phyloP scores from a whole-genome alignment of 2,329 filamentous ascomycete genomes.

The Trichocomaceae sp. region DNA sequence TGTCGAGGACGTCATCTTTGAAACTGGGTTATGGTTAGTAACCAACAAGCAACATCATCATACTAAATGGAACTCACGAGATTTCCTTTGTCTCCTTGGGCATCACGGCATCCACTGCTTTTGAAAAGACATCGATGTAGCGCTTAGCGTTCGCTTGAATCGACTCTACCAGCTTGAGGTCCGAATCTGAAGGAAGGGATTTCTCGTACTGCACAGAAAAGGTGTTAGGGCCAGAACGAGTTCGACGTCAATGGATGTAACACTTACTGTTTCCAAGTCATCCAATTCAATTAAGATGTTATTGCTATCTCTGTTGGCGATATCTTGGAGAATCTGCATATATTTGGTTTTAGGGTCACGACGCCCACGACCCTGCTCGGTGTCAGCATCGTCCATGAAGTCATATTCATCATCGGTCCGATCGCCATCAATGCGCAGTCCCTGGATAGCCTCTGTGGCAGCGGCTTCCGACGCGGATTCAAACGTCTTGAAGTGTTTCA shows the following conservation, averaged over 20 bases:
- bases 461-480: conserved; percentile 57
- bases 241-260: neutral
- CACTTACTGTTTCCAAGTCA: conserved; percentile 64
- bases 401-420: conserved; percentile 86
- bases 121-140: conserved; percentile 85
- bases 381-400: conserved; percentile 77
- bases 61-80: conserved; percentile 52
- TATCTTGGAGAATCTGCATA: conserved; percentile 74
- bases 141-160: conserved; percentile 90
- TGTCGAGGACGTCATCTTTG: conserved; percentile 95
- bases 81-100: conserved; percentile 71
- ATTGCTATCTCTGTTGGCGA: conserved; percentile 70
- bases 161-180: conserved; percentile 64
- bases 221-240: neutral
- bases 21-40: conserved; percentile 51
- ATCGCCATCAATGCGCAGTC: conserved; percentile 80
- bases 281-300: conserved; percentile 85
- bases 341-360: conserved; percentile 72
- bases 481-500: conserved; percentile 76
- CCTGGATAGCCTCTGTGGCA: conserved; percentile 73
- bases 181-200: conserved; percentile 59
- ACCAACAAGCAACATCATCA: conserved; percentile 18
- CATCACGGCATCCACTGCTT: conserved; percentile 80
- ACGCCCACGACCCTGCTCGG: conserved; percentile 30
- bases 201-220: conserved; percentile 61